Percentiles rank a stretch among this genome's conserved stretches.
Conservation (phyloP, 768 basidiomycete species). For the Coprinopsis marcescibilis region DNA sequence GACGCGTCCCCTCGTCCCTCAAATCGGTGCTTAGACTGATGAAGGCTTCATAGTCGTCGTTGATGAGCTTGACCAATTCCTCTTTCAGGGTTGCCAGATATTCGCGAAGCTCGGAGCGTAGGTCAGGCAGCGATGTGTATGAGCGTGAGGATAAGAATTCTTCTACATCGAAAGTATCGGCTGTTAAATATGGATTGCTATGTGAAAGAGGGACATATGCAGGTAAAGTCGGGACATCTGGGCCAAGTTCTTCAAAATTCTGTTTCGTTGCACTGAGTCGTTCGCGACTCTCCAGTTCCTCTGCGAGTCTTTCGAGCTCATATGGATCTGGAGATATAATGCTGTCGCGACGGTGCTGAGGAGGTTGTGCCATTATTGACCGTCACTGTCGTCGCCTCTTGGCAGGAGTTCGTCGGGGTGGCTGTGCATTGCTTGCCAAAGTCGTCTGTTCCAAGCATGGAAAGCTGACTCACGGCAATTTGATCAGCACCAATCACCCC, state of each 20-base stretch:
- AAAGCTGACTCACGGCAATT: no score
- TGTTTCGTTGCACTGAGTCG: slow-evolving; percentile 7
- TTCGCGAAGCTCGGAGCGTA: slow-evolving; percentile 80
- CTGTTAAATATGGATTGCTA: slow-evolving; percentile 64
- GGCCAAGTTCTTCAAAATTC: slow-evolving; percentile 14
- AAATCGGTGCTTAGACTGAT: slow-evolving; percentile 93
- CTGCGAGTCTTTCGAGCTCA: slow-evolving; percentile 65
- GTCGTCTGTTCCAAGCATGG: neutral
- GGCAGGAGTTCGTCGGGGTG: neutral
- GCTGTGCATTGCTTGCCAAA: neutral
- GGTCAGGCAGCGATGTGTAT: slow-evolving; percentile 80
- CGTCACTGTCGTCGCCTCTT: neutral
- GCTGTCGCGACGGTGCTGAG: neutral
- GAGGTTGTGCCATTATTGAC: slow-evolving; percentile 3
- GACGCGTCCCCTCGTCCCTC: slow-evolving; percentile 72
- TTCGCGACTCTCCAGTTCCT: slow-evolving; percentile 55
- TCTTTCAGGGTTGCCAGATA: slow-evolving; percentile 83
- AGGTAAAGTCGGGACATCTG: slow-evolving; percentile 45
- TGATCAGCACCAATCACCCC: no score
- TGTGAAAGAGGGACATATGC: slow-evolving; percentile 73
- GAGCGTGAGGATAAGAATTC: slow-evolving; percentile 82
- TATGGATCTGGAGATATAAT: slow-evolving; percentile 45
- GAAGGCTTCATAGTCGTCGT: slow-evolving; percentile 97
- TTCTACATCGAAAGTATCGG: slow-evolving; percentile 73
- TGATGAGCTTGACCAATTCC: slow-evolving; percentile 92